These are phyloP conservation scores for Lomentospora prolificans DNA, from an alignment of 2,329 filamentous ascomycete species.

Conservation along the genomic window DNA sequence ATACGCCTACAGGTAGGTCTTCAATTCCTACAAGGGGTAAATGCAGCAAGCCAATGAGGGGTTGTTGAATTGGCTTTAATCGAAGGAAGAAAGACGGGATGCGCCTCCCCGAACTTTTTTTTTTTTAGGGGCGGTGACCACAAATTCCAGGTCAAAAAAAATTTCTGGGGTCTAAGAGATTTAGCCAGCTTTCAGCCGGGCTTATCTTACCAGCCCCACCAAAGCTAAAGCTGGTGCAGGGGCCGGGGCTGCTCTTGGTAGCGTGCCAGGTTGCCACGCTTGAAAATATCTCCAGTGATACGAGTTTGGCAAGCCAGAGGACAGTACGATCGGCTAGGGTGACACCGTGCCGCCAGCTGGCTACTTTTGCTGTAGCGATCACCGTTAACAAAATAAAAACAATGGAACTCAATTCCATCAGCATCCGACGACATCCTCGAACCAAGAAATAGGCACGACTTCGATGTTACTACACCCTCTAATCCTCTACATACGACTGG, in stretches of 20 bases:
- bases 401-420: slow-evolving; percentile 1
- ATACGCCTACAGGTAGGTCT: neutral
- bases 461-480: too few relatives aligned
- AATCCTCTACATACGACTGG: too few relatives aligned
- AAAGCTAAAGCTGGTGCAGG: neutral
- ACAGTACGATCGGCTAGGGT: too few relatives aligned
- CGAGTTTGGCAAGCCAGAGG: neutral
- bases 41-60: neutral
- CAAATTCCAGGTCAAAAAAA: neutral
- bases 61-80: neutral
- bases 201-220: slow-evolving; percentile 1
- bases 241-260: neutral
- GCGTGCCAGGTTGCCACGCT: too few relatives aligned
- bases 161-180: neutral
- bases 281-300: too few relatives aligned
- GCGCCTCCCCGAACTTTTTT: neutral
- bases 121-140: neutral
- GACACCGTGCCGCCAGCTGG: too few relatives aligned
- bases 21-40: neutral
- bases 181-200: neutral
- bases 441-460: too few relatives aligned
- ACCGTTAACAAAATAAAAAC: neutral
- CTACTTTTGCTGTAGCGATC: neutral
- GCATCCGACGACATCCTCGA: too few relatives aligned
- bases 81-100: neutral